phyloP scores from a whole-genome alignment of 2,329 filamentous ascomycete species.

The Xylariaceae sp. region DNA sequence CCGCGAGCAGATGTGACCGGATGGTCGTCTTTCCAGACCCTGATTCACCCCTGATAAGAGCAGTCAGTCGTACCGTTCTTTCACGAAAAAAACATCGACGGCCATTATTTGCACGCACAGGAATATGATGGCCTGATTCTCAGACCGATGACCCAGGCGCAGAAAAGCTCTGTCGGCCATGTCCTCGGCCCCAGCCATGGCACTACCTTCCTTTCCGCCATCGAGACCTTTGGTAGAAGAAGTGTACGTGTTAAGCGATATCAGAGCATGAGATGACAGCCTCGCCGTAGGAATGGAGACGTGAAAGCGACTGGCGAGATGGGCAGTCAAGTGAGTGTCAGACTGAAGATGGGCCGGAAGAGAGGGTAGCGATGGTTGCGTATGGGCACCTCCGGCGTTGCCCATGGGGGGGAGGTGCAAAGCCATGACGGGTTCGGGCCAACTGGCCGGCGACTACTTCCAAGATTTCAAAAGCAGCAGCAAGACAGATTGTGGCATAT shows the following conservation, averaged over 20 bases:
- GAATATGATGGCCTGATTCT: constrained; percentile 91
- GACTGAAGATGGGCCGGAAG: constrained; percentile 78
- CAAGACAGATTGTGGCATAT: constrained; percentile 9
- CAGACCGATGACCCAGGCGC: constrained; percentile 77
- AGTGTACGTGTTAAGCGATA: constrained; percentile 92
- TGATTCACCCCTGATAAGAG: constrained; percentile 81
- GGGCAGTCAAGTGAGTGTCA: constrained; percentile 73
- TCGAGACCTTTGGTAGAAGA: constrained; percentile 82
- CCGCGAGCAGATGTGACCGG: constrained; percentile 79
- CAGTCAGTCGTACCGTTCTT: no score
- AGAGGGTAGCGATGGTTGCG: constrained; percentile 79
- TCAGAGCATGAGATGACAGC: constrained; percentile 84
- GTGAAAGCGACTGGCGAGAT: constrained; percentile 86
- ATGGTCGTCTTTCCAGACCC: constrained; percentile 95
- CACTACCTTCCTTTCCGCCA: constrained; percentile 86
- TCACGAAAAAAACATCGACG: no score
- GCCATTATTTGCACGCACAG: constrained; percentile 62
- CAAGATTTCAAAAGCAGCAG: constrained; percentile 9
- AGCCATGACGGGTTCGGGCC: constrained; percentile 47
- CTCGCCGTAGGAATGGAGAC: constrained; percentile 81
- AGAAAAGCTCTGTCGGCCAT: constrained; percentile 82
- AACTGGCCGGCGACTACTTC: constrained; percentile 18
- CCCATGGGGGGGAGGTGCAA: constrained; percentile 49
- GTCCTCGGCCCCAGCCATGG: constrained; percentile 87
- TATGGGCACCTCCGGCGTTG: constrained; percentile 58